Percentiles rank a stretch among this genome's conserved stretches.
These are phyloP conservation scores for Capsella rubella DNA, from an alignment of 441 rosid genomes.

Conservation along the genomic window DNA sequence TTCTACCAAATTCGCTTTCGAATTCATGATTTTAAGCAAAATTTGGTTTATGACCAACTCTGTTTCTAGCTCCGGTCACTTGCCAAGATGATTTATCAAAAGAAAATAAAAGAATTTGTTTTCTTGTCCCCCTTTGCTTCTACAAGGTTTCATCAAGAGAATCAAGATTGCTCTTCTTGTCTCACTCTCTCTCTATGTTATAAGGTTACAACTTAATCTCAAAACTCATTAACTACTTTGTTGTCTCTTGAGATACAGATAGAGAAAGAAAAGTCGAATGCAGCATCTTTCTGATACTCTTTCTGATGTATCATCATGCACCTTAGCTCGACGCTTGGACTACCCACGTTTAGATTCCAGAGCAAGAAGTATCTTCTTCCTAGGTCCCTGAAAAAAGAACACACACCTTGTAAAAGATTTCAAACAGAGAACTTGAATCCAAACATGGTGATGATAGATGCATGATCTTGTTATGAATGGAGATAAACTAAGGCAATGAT, in stretches of 20 bases:
- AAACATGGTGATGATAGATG: neutral
- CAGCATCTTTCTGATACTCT: conserved; percentile 45
- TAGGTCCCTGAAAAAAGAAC: conserved; percentile 74
- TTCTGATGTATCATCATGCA: conserved; percentile 21
- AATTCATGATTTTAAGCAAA: neutral
- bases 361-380: conserved; percentile 92
- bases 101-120: conserved; percentile 68
- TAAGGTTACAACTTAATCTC: conserved; percentile 25
- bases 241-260: conserved; percentile 26
- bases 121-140: neutral
- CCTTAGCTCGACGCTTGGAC: conserved; percentile 37
- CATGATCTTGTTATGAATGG: neutral
- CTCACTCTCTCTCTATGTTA: neutral
- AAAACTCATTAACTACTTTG: conserved; percentile 22
- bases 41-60: neutral
- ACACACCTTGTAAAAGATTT: conserved; percentile 10
- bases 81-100: conserved; percentile 88
- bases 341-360: conserved; percentile 64
- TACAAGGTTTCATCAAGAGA: conserved; percentile 69
- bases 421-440: conserved; percentile 7
- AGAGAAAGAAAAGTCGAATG: conserved; percentile 33
- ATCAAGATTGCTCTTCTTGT: conserved; percentile 73
- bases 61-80: conserved; percentile 81
- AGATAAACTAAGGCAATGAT: neutral
- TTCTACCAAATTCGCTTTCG: neutral